Evolutionary conservation across 352 stramenopile species (phyloP).

Genomic region (Pythium aristosporum): DNA sequence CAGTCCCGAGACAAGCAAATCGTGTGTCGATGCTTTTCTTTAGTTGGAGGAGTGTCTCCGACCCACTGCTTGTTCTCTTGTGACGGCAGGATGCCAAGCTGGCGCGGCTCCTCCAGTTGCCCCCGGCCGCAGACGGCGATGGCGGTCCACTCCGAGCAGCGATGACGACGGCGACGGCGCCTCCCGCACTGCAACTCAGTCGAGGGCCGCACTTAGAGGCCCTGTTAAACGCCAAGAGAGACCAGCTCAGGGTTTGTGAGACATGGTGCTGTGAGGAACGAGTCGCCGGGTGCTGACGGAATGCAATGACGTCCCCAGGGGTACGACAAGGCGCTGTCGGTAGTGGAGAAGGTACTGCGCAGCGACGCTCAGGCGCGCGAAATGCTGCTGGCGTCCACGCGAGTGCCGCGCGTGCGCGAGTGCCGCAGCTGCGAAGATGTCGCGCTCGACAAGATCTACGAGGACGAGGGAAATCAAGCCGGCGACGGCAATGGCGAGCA

Average conservation of each 20-base stretch:
- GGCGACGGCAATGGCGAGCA: neutral
- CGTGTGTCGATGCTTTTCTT: constrained; percentile 15
- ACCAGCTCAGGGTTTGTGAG: constrained; percentile 39
- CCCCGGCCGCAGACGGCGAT: neutral
- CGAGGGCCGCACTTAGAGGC: neutral
- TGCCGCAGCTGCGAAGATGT: constrained; percentile 9
- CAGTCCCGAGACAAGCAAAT: constrained; percentile 30
- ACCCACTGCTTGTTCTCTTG: neutral
- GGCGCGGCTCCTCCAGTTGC: constrained; percentile 20
- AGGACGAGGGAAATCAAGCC: constrained; percentile 2
- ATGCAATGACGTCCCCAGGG: neutral
- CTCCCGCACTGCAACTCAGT: constrained; percentile 1
- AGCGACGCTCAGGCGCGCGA: constrained; percentile 39
- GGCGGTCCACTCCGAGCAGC: neutral
- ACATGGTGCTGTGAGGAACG: neutral
- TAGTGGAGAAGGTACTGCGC: constrained; percentile 27
- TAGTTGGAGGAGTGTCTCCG: neutral
- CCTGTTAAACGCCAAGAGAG: constrained; percentile 2
- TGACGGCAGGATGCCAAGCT: constrained; percentile 21
- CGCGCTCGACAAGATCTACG: constrained; percentile 2
- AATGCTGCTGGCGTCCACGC: constrained; percentile 36
- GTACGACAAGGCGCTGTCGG: neutral
- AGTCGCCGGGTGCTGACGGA: neutral
- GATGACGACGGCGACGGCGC: neutral
- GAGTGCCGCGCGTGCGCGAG: constrained; percentile 1